Percentiles rank a stretch among this genome's conserved stretches.
Conservation (phyloP, 2,329 filamentous ascomycete genomes). For the Arthrinium phaeospermum region DNA sequence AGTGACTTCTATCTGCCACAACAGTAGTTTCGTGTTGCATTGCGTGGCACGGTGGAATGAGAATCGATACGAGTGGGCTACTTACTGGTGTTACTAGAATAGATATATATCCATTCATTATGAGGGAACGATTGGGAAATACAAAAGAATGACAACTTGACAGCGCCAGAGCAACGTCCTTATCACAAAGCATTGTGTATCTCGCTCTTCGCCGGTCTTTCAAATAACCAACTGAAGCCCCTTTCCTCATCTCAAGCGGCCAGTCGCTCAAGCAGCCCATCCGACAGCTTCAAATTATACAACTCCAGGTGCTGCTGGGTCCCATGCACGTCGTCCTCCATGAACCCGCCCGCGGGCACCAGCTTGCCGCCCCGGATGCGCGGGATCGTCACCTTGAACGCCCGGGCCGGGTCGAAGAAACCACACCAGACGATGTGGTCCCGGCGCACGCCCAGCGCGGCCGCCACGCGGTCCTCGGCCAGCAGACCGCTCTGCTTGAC, state of each 20-base stretch:
- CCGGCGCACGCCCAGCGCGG: constrained; percentile 35
- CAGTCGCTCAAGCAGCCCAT: constrained; percentile 15
- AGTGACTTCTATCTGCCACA: constrained; percentile 21
- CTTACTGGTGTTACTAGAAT: too few relatives aligned
- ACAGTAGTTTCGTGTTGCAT: not conserved
- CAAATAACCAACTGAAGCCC: not conserved
- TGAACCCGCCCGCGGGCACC: constrained; percentile 34
- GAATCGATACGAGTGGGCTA: not conserved
- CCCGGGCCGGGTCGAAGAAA: constrained; percentile 51
- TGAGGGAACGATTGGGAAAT: not conserved
- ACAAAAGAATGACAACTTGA: not conserved
- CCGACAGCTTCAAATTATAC: constrained; percentile 30
- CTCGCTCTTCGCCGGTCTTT: too few relatives aligned
- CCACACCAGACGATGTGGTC: constrained; percentile 44
- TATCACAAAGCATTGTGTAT: too few relatives aligned
- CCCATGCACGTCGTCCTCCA: constrained; percentile 40
- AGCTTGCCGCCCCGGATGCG: constrained; percentile 29
- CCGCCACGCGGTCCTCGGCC: constrained; percentile 40
- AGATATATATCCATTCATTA: not conserved
- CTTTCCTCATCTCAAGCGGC: not conserved
- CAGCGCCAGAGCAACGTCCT: not conserved
- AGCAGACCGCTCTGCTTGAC: constrained; percentile 45
- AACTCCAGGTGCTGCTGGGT: constrained; percentile 37
- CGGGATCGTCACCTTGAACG: constrained; percentile 53
- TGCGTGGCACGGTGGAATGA: too few relatives aligned